Conservation (phyloP, 1,139 yeast genomes). For the Candida frijolesensis region DNA sequence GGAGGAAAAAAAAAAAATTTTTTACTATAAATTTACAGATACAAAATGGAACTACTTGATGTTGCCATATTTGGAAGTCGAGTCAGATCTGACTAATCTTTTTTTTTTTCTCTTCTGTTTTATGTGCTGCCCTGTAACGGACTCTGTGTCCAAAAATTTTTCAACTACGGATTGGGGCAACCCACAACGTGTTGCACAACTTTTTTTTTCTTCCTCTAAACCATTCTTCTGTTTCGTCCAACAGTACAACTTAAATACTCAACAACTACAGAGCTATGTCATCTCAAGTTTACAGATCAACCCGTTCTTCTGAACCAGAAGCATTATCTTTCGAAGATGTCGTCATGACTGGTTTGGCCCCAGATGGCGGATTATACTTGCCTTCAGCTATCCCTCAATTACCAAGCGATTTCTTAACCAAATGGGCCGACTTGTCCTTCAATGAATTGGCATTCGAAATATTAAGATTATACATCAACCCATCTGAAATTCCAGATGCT, state of each 20-base stretch:
- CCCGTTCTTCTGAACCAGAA: constrained; percentile 65
- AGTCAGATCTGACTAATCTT: constrained; percentile 10
- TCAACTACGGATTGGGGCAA: not conserved
- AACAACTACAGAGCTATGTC: constrained; percentile 4
- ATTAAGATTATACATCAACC: constrained; percentile 73
- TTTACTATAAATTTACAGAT: not conserved
- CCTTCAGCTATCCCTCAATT: constrained; percentile 81
- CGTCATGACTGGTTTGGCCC: constrained; percentile 90
- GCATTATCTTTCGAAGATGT: constrained; percentile 84
- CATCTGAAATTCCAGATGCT: constrained; percentile 66
- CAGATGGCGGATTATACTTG: constrained; percentile 93
- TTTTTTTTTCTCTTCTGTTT: constrained; percentile 4
- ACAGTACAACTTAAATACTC: too few relatives aligned
- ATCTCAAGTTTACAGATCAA: constrained; percentile 77
- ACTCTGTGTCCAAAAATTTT: constrained; percentile 1
- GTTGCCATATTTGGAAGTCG: constrained; percentile 8
- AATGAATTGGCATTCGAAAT: constrained; percentile 86
- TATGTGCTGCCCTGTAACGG: not conserved
- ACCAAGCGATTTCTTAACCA: constrained; percentile 56
- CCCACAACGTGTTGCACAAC: not conserved
- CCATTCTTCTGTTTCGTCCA: not conserved
- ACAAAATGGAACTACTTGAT: not conserved
- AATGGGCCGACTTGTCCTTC: constrained; percentile 78
- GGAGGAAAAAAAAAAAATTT: not conserved
- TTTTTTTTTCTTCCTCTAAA: not conserved